A percentile compares a stretch with the other conserved stretches of the same genome.
Evolutionary conservation across 2,329 filamentous ascomycete genomes (phyloP).

Genomic region (Lachnellula arida): DNA sequence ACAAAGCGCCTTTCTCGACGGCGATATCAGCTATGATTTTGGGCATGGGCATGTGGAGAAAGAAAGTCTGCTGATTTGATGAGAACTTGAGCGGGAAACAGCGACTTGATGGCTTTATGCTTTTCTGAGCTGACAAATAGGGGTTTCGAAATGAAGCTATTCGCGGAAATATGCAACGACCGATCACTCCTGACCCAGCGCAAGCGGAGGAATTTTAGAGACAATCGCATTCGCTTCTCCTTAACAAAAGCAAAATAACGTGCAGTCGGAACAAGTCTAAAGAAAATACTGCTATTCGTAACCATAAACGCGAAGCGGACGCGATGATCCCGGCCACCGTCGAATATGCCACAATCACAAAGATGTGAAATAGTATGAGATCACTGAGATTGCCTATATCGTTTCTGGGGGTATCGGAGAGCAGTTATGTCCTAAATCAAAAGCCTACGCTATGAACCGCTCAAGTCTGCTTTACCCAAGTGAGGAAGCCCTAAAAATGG

Average conservation of each 20-base stretch:
- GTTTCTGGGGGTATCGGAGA: background rate
- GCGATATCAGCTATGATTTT: conserved; percentile 40
- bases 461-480: background rate
- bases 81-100: background rate
- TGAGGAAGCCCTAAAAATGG: background rate
- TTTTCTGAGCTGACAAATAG: background rate
- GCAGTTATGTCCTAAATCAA: background rate
- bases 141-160: background rate
- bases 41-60: too few relatives aligned
- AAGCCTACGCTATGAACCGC: background rate
- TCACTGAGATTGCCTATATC: background rate
- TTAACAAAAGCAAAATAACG: background rate
- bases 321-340: too few relatives aligned
- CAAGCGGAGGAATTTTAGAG: background rate
- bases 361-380: too few relatives aligned
- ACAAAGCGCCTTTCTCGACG: conserved; percentile 36
- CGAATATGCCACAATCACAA: too few relatives aligned
- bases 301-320: too few relatives aligned
- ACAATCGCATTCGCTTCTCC: background rate
- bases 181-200: background rate
- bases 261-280: too few relatives aligned
- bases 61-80: too few relatives aligned
- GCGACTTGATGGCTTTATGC: background rate
- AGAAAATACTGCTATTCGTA: too few relatives aligned
- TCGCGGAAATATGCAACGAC: background rate